Base-by-base conservation (phyloP, 2,329 filamentous ascomycete genomes). In the Verticillium nubilum region DNA sequence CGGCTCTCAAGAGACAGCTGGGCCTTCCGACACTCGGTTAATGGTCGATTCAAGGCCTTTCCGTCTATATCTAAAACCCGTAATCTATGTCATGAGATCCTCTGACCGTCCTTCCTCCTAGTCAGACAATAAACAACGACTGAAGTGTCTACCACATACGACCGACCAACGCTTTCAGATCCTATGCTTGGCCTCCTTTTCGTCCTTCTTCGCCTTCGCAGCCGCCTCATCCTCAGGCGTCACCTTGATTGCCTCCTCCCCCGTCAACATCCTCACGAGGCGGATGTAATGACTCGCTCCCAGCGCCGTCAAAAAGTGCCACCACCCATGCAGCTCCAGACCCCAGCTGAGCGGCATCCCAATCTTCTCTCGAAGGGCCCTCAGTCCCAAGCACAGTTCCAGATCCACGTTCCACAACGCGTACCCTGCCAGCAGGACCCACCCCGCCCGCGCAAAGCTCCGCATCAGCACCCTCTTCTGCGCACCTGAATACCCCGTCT, bases 241-340 rank as follows among this genome's bases (percentile, higher is more conserved):
- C 42, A 50, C 42, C 19, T 50, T 50, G 19, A 50, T 50, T 7
- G 9, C 7, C 42, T 50, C 42, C 42, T 50, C 42, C 10, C 42
- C 52, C 12, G 62, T 64, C n/a, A 62, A 17, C 55, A 58, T 35
- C 66, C 27, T 73, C 59, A 59, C 71, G 62, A 64, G 35, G 1
- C 59, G 53, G 69, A 78, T 78, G 52, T 74, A 75, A 54, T 68
- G 67, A 26, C 76, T 76, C 4, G 83, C 82, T 1, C 81, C 79
- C 23, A 83, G 72, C 0, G 82, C 85, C 0, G 84, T 87, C 27
- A 86, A 70, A 17, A 87, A 70, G 64, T 87, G 85, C 85, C 85
- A 87, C 85, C 84, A 87, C 1, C 83, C 85, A 65, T 87, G 85
- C 15, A 86, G 66, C 70, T 87, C 85, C 4, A 87, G 67, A 0